Conservation (phyloP, 768 basidiomycete genomes). For the Lentinula raphanica region DNA sequence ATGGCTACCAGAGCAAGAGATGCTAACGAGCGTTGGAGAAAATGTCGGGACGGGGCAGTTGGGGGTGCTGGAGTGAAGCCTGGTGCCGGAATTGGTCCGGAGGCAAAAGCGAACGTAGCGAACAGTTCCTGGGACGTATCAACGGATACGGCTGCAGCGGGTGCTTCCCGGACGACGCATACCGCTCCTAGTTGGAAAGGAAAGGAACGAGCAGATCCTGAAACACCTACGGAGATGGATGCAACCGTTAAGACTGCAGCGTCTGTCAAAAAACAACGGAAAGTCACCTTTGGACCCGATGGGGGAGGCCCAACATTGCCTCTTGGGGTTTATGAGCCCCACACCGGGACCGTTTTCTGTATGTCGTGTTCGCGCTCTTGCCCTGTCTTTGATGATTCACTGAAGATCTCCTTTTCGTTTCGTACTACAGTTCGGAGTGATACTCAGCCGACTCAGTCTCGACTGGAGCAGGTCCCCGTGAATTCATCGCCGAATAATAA, state of each 20-base stretch:
- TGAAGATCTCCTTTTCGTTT: no score
- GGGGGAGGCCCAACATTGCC: conserved; percentile 29
- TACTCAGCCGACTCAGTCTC: conserved; percentile 66
- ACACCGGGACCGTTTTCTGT: conserved; percentile 74
- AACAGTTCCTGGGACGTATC: conserved; percentile 19
- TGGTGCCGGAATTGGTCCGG: conserved; percentile 43
- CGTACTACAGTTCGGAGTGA: conserved; percentile 79
- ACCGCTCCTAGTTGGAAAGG: neutral
- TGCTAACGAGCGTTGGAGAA: conserved; percentile 59
- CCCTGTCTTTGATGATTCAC: conserved; percentile 6
- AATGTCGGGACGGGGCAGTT: conserved; percentile 35
- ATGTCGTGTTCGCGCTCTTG: conserved; percentile 22
- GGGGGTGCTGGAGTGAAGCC: conserved; percentile 42
- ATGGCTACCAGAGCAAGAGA: conserved; percentile 63
- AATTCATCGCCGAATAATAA: conserved; percentile 27
- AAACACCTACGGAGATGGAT: conserved; percentile 20
- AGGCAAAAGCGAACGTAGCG: conserved; percentile 22
- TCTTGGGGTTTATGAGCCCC: conserved; percentile 77
- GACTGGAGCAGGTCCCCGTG: conserved; percentile 40
- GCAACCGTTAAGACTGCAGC: conserved; percentile 12
- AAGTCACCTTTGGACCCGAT: conserved; percentile 21
- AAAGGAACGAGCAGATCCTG: conserved; percentile 20
- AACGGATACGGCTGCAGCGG: neutral
- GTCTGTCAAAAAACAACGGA: conserved; percentile 23
- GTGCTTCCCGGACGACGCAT: neutral